Evolutionary conservation across 805 yeast genomes (phyloP), one percentile per base, ranked within the genome.

Genomic region (Sungouiella blattae): DNA sequence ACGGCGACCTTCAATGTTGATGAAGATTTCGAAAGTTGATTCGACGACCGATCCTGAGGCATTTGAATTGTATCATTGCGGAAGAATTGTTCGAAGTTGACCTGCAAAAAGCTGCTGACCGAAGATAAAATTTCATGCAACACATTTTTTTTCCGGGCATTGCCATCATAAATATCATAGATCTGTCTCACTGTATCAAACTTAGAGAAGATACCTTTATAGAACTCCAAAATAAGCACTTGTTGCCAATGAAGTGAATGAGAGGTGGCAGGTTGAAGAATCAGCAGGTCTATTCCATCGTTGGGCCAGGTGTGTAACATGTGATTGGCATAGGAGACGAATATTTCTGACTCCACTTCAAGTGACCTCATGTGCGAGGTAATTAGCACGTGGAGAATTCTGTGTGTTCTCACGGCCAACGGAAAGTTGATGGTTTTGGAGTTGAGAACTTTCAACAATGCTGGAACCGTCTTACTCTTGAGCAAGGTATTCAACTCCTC

Each of bases 341-440:
- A 77, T 5, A 87, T 88, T 50, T 88, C 96, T 17, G 85, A 71
- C 57, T 91, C 97, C 21, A 83, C 73, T 33, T 77, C 82, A 24
- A 91, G 59, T 5, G 77, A 70, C 0, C 69, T 59, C 14, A 88
- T 66, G 46, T 79, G 85, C 7, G 62, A 52, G 22, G 75, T 64
- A 4, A 88, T 58, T 27, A 91, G 55, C 4, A 87, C 62, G 25
- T 72, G 69, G 11, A 87, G 70, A 7, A 88, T 71, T 33, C 98
- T 71, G 28, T 87, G 76, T 4, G 86, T 83, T 44, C 98, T 71
- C 1, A 85, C 82, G 32, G 79, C 75, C 11, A 82, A 69, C 0
- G 94, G 71, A 51, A 88, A 91, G 25, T 69, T 69, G 13, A 69
- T 60, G 71, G 34, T 18, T 53, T 11, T 87, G 71, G 55, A 43